Conservation (phyloP, 257 asterid species). For the Salvia rosmarinus region DNA sequence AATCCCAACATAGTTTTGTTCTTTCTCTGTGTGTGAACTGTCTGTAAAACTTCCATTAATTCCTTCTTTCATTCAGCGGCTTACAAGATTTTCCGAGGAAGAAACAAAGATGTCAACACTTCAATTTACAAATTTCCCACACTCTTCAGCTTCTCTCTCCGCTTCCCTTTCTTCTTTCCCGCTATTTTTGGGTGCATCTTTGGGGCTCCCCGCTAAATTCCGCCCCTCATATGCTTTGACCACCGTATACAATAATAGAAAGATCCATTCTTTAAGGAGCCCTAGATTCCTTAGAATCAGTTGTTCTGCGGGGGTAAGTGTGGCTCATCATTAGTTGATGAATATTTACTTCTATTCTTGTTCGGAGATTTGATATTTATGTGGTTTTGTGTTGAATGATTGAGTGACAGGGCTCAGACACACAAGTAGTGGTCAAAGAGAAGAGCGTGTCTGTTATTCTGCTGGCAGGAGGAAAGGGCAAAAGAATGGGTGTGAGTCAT, state of each 20-base stretch:
- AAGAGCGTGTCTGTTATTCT: conserved; percentile 87
- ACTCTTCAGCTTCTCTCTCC: conserved; percentile 26
- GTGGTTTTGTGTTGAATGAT: conserved; percentile 22
- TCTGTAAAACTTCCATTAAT: neutral
- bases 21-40: neutral
- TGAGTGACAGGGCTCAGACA: conserved; percentile 51
- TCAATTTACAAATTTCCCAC: conserved; percentile 44
- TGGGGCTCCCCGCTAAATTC: conserved; percentile 33
- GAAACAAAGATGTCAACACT: conserved; percentile 53
- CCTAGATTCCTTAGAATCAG: conserved; percentile 43
- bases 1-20: neutral
- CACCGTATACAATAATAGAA: conserved; percentile 10
- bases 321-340: conserved; percentile 11
- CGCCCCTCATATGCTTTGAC: conserved; percentile 31
- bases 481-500: conserved; percentile 85
- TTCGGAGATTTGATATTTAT: neutral
- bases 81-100: neutral
- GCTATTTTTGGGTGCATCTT: conserved; percentile 34
- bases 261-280: conserved; percentile 38
- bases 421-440: conserved; percentile 58
- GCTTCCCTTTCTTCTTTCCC: conserved; percentile 42
- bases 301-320: conserved; percentile 56
- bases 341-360: neutral
- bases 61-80: neutral
- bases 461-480: conserved; percentile 98